phyloP scores from a whole-genome alignment of 1,139 yeast genomes.

The Pichia sp. region DNA sequence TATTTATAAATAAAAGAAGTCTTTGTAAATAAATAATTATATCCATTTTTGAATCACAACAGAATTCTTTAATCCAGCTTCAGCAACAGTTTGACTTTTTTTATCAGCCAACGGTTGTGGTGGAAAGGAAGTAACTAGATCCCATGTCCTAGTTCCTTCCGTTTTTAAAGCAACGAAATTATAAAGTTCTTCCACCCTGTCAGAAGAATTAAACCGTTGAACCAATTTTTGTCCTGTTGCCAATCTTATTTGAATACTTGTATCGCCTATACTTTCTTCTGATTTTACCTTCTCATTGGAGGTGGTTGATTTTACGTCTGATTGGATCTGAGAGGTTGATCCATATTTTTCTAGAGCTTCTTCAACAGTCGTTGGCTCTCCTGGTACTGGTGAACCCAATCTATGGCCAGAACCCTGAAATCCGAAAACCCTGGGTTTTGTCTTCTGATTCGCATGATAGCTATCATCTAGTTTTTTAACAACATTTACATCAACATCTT shows the following conservation, averaged over 20 bases:
- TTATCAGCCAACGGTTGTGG: slow-evolving; percentile 65
- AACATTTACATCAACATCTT: slow-evolving; percentile 94
- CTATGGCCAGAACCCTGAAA: slow-evolving; percentile 83
- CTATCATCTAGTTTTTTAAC: slow-evolving; percentile 76
- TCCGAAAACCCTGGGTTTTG: slow-evolving; percentile 45
- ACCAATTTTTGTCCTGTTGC: slow-evolving; percentile 74
- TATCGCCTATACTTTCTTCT: slow-evolving; percentile 49
- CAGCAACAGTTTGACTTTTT: slow-evolving; percentile 50
- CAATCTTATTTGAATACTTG: slow-evolving; percentile 75
- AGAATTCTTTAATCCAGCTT: slow-evolving; percentile 73
- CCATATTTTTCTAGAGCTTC: slow-evolving; percentile 15
- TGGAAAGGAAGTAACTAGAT: slow-evolving; percentile 79
- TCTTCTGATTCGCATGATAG: slow-evolving; percentile 64
- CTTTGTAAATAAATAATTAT: no score
- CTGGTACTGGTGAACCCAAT: slow-evolving; percentile 85
- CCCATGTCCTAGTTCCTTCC: slow-evolving; percentile 45
- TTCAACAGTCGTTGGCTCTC: slow-evolving; percentile 37
- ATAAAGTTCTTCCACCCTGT: slow-evolving; percentile 62
- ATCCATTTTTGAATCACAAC: slow-evolving; percentile 88
- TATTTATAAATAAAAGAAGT: no score
- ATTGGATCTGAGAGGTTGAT: no score
- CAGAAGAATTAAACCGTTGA: slow-evolving; percentile 58
- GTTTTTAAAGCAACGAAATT: slow-evolving; percentile 54
- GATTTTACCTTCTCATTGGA: not conserved
- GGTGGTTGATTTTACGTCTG: slow-evolving; percentile 19